Evolutionary conservation across 129 eudicot species (phyloP), one percentile per base, ranked within the genome.

Genomic region (Sambucus nigra): DNA sequence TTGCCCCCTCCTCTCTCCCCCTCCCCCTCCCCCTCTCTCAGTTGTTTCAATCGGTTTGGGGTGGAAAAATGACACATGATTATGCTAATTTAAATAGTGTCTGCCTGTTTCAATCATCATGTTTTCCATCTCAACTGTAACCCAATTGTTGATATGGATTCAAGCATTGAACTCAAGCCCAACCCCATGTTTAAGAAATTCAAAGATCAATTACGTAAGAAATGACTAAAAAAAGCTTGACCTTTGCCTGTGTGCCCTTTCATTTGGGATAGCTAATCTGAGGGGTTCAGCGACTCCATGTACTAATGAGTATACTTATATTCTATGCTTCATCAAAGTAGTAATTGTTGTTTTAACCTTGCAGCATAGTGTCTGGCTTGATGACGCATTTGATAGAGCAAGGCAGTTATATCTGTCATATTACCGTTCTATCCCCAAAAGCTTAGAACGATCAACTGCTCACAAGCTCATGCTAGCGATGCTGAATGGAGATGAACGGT

Each of bases 281-380:
- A 29, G 35, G 4, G 24, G 19, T 21, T 18, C 9, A 0, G 19
- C 51, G 19, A 35, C 7, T 25, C 3, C 8, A 25, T 17, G 23
- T 59, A 24, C 18, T 18, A 41, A 9, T 10, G 35, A 57, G 50
- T 58, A 11, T 24, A 3, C 10, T 23, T 6, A 41, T 23, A n/a
- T 35, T 35, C 21, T n/a, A n/a, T n/a, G n/a, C n/a, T n/a, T n/a
- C 35, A 29, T 29, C 8, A 8, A 29, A 29, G 35, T 29, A 4
- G 4, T 29, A 29, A 29, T 29, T 8, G 8, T 29, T 29, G 35
- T 29, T 29, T 29, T 8, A 4, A 29, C 8, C 35, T 3, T 29
- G 35, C 99, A 92, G 99, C 95, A 82, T 82, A 92, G 99, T 40
- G 99, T 92, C 17, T 92, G 99, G 99, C 81, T 92, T 57, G 99